Base-by-base conservation (phyloP, 2,329 filamentous ascomycete genomes). In the Teratosphaeria destructans region DNA sequence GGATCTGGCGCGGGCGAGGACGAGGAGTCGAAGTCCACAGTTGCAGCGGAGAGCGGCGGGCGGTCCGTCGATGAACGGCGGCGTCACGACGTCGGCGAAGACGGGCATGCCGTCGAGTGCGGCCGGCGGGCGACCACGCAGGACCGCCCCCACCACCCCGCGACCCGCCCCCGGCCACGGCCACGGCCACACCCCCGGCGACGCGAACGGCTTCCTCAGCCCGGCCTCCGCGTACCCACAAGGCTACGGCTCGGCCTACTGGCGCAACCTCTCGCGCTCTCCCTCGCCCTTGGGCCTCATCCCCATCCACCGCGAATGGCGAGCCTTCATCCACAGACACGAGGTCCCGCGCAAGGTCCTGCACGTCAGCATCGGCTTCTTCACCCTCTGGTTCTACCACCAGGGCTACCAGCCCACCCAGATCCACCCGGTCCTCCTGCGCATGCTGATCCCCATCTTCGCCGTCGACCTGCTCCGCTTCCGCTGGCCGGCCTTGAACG, bases 321-420 rank as follows among this genome's bases (percentile, higher is more conserved):
- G 90, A 67, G 88, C 83, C 32, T 91, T 99, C 71, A 89, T 82
- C 63, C 94, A 99, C 81, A 91, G 90, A 69, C 93, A 99, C 75
- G 94, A 99, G 76, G 92, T 99, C 57, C 94, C 94, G 10, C 87
- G 94, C 68, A 99, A 99, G 75, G 79, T 86, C 49, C 81, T 99
- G 43, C 94, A 99, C 73, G 90, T 97, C 60, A 96, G 92, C 55
- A 99, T 99, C 71, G 94, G 94, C 58, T 97, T 97, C 77, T 81
- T 97, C 62, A 90, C 93, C 23, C 82, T 96, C 54, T 89, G 87
- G 78, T 82, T 97, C 43, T 99, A 97, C 74, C 80, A 84, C 56
- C 84, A 82, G 29, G 93, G 91, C 59, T 83, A 87, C 5, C 91
- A 96, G 73, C 84, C 89, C 0, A 79, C 78, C 23, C 77, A 86